Conservation (phyloP, 345 rosid species). For the Eucalyptus marginata region DNA sequence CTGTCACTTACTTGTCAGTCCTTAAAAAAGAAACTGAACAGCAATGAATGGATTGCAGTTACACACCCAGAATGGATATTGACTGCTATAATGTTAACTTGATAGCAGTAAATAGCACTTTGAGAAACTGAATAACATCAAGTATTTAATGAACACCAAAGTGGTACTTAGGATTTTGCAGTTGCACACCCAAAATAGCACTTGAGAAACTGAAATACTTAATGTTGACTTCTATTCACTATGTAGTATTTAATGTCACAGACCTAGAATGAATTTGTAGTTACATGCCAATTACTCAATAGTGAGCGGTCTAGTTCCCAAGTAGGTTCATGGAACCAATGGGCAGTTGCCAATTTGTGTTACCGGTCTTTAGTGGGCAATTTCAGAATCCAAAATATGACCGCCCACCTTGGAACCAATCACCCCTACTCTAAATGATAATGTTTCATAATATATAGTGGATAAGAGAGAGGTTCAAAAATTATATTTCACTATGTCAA, state of each 20-base stretch:
- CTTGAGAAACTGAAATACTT: neutral
- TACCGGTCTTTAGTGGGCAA: neutral
- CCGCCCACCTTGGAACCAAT: no score
- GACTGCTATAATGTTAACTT: neutral
- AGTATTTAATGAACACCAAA: neutral
- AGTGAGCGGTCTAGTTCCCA: neutral
- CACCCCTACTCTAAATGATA: neutral
- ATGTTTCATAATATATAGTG: neutral
- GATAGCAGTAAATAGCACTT: neutral
- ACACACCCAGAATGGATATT: neutral
- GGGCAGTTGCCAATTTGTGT: neutral
- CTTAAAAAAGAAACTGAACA: no score
- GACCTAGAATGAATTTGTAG: neutral
- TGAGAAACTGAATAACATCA: neutral
- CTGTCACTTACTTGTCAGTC: no score
- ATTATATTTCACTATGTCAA: neutral
- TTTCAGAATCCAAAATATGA: no score
- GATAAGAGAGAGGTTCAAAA: neutral
- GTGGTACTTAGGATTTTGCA: neutral
- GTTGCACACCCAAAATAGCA: neutral
- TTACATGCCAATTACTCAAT: neutral
- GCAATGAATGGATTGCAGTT: no score
- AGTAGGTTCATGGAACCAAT: neutral
- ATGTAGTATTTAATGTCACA: neutral
- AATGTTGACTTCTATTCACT: neutral